phyloP scores from a whole-genome alignment of 208 protist species.

The Acanthamoeba rhysodes region DNA sequence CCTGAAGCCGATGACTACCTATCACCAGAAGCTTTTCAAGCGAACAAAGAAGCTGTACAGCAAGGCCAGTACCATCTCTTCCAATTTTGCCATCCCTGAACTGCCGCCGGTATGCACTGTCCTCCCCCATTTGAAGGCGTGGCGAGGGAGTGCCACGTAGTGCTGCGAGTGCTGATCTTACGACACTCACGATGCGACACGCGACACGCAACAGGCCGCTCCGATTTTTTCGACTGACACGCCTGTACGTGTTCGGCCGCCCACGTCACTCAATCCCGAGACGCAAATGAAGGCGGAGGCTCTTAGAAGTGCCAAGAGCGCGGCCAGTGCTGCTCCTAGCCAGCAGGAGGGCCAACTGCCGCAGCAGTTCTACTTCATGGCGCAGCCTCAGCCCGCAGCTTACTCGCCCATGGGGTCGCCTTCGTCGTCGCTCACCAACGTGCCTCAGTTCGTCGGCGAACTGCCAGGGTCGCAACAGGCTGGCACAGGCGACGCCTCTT shows the following conservation, averaged over 20 bases:
- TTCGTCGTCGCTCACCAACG: not conserved
- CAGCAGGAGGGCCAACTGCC: not conserved
- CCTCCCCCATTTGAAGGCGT: not conserved
- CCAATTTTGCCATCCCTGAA: conserved; percentile 36
- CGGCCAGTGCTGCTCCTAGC: not conserved
- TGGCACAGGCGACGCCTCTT: not conserved
- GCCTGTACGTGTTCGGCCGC: conserved; percentile 28
- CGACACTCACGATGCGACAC: not conserved
- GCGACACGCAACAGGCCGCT: not conserved
- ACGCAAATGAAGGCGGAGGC: conserved; percentile 35
- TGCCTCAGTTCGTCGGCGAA: not conserved
- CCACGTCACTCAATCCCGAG: conserved; percentile 40
- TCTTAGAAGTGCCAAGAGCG: not conserved
- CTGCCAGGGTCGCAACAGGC: not conserved
- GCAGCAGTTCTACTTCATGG: conserved; percentile 17
- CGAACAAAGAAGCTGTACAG: conserved; percentile 21
- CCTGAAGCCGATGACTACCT: conserved; percentile 62
- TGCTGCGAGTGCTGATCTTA: not conserved
- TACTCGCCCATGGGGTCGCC: not conserved
- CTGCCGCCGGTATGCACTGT: not conserved
- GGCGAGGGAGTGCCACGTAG: not conserved
- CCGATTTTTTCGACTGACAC: conserved; percentile 1
- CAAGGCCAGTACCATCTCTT: conserved; percentile 1
- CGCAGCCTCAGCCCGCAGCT: not conserved
- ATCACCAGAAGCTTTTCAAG: conserved; percentile 68